Base-by-base conservation (phyloP, 2,329 filamentous ascomycete genomes). In the Cercospora zeae-maydis region DNA sequence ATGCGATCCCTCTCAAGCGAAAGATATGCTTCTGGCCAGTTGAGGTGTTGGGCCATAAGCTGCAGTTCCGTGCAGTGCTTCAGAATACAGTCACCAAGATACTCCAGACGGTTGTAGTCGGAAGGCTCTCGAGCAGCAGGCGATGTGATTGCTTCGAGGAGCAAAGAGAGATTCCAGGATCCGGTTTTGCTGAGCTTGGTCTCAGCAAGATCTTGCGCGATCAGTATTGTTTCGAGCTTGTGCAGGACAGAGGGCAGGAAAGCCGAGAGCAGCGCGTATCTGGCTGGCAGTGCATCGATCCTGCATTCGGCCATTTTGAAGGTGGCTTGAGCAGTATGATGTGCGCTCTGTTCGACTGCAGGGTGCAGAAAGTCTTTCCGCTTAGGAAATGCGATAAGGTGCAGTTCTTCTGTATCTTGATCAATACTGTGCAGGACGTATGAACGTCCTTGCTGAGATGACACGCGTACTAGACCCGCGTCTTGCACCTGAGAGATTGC, bases 81-180 rank as follows among this genome's bases (percentile, higher is more conserved):
- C 37, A 98, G 80, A 1, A 96, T 81, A 0, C 86, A 87, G 71
- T 98, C 93, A 0, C 95, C 95, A 0, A 97, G 78, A 68, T 96
- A 96, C 73, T 98, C 95, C 0, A 96, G 79, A 2, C 89, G 82
- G 70, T 98, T 89, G 72, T 97, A 97, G 67, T 96, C 84, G 0
- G 81, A 82, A 1, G 78, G 74, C 53, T 87, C 86, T 2, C 75
- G 72, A 0, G 90, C 86, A 1, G 80, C 81, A 0, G 87, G 84
- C 0, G 90, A 80, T 56, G 84, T 90, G 55, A 96, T 88, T 1
- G 93, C 92, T 9, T 85, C 87, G 1, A 86, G 73, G 0, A 96
- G 72, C 1, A 92, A 75, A 1, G 86, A 68, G 0, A 81, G 85
- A 3, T 78, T 75, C 13, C 82, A 80, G 4, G 96, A 76, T 54